phyloP scores from a whole-genome alignment of 2,329 filamentous ascomycete species.

The Hypoxylon sp. region DNA sequence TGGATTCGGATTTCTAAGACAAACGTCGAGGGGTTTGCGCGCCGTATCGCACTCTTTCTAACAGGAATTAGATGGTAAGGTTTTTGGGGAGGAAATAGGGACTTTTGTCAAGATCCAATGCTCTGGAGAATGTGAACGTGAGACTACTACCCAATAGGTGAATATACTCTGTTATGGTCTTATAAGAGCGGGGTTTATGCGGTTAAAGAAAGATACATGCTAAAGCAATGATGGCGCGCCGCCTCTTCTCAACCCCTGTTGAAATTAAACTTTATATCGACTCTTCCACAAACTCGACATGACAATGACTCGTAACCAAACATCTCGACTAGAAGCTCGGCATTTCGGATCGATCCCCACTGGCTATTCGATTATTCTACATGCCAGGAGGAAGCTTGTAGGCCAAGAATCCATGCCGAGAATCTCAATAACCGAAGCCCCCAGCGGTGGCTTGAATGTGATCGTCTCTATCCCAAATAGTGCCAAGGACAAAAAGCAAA shows the following conservation, averaged over 20 bases:
- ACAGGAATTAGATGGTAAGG: not conserved
- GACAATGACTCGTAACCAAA: constrained; percentile 25
- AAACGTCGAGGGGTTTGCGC: not conserved
- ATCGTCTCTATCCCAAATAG: constrained; percentile 22
- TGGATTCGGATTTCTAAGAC: not conserved
- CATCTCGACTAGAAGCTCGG: not conserved
- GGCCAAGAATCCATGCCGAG: not conserved
- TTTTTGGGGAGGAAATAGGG: not conserved
- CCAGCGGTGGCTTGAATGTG: not conserved
- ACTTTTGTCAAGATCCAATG: not conserved
- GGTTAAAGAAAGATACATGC: constrained; percentile 1
- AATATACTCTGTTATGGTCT: not conserved
- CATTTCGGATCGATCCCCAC: not conserved
- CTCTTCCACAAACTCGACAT: constrained; percentile 10
- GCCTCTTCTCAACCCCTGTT: constrained; percentile 13
- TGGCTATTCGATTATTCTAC: not conserved
- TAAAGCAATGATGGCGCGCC: not conserved
- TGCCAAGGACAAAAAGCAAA: constrained; percentile 25
- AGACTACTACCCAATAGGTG: not conserved
- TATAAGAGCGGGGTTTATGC: not conserved
- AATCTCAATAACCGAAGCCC: not conserved
- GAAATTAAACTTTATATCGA: constrained; percentile 19
- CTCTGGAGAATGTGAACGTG: not conserved
- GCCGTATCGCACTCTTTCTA: not conserved
- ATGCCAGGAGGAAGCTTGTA: not conserved